Percentiles rank a stretch among this genome's conserved stretches.
phyloP scores from a whole-genome alignment of 768 basidiomycete genomes.

The Suillus variegatus region DNA sequence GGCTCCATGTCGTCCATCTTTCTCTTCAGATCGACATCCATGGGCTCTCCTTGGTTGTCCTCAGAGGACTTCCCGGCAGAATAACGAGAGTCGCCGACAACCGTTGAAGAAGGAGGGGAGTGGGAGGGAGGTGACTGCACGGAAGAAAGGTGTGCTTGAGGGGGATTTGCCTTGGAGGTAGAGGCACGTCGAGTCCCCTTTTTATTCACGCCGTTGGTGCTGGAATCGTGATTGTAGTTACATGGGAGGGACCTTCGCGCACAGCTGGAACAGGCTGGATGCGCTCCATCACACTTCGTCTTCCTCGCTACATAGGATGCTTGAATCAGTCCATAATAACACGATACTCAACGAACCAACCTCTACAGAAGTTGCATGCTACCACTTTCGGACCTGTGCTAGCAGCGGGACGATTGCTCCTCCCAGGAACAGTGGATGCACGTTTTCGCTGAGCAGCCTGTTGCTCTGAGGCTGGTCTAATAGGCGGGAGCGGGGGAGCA shows the following conservation, averaged over 20 bases:
- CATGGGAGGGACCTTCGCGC: constrained; percentile 73
- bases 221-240: constrained; percentile 75
- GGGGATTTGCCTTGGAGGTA: constrained; percentile 44
- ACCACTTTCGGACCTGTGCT: constrained; percentile 84
- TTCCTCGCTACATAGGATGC: constrained; percentile 62
- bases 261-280: constrained; percentile 83
- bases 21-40: constrained; percentile 62
- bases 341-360: constrained; percentile 41
- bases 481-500: constrained; percentile 61
- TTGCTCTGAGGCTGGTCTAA: constrained; percentile 66
- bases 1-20: constrained; percentile 54
- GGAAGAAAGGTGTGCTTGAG: constrained; percentile 35
- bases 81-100: constrained; percentile 36
- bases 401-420: constrained; percentile 55
- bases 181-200: constrained; percentile 54
- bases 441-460: constrained; percentile 71
- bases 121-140: constrained; percentile 54
- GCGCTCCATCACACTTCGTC: constrained; percentile 87
- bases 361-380: constrained; percentile 87
- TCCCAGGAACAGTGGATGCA: constrained; percentile 67
- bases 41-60: constrained; percentile 41
- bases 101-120: constrained; percentile 47
- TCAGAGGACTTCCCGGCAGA: constrained; percentile 39
- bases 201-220: constrained; percentile 28
- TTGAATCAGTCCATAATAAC: constrained; percentile 8